Base-by-base conservation (phyloP, 1,284 basidiomycete genomes). In the Melampsora americana region DNA sequence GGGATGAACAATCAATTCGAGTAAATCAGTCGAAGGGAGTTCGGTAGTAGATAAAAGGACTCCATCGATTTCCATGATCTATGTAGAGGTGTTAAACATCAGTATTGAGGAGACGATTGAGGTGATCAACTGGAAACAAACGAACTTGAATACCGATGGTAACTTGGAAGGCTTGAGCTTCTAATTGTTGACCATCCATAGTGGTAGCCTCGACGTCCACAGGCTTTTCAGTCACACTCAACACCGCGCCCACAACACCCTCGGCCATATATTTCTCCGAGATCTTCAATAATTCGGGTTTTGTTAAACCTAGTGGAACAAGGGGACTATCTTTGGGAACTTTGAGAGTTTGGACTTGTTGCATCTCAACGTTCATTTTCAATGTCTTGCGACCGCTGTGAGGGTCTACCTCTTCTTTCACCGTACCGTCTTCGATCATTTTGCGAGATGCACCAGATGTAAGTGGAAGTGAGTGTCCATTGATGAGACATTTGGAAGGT, bases 221-320 rank as follows among this genome's bases (percentile, higher is more conserved):
- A 14, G 61, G 61, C 12, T 73, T 53, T 73, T 73, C 61, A 20
- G 46, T 39, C n/a, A 73, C 62, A 39, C 28, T 66, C 46, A 73
- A 62, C 62, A 73, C 39, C 3, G 70, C 70, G 28, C 56, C 70
- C 12, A 73, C 70, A 44, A 73, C 62, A 2, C 70, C 70, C 28
- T 73, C 46, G 16, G 70, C 64, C 70, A 73, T 73, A 50, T 73
- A 73, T 53, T 73, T 73, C n/a, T 73, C 70, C 28, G 70, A 61
- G 30, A 73, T 73, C 28, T 65, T 66, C n/a, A 73, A 26, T 44
- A 73, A 42, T 28, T 73, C 70, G 16, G 70, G 62, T 16, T 61
- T 30, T 9, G 70, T 65, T 5, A 73, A 50, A 26, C 70, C 70
- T 44, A 73, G 39, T 23, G 70, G 70, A 7, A 73, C 70, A 32